Evolutionary conservation across 371 early-diverging fungal genomes (phyloP).

Genomic region (Neoconidiobolus thromboides): DNA sequence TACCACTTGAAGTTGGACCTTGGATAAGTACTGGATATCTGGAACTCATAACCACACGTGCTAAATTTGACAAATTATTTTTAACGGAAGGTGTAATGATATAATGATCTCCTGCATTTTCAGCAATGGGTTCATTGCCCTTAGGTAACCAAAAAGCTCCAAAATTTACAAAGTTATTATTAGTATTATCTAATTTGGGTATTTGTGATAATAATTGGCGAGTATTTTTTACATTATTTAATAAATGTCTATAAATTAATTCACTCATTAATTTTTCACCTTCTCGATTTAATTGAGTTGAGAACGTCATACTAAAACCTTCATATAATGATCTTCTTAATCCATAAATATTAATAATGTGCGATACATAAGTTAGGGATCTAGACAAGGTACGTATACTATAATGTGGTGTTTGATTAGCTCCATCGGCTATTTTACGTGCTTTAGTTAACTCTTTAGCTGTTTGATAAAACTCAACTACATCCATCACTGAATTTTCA

Average conservation of each 20-base stretch:
- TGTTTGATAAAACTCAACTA: constrained; percentile 69
- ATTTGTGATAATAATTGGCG: constrained; percentile 33
- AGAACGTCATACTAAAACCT: constrained; percentile 87
- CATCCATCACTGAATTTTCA: constrained; percentile 38
- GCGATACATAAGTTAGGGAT: constrained; percentile 63
- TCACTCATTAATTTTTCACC: constrained; percentile 35
- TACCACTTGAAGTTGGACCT: constrained; percentile 99
- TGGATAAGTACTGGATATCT: constrained; percentile 97
- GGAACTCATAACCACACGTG: constrained; percentile 79
- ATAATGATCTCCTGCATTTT: constrained; percentile 35
- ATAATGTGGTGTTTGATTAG: constrained; percentile 77
- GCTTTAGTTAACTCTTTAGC: constrained; percentile 50
- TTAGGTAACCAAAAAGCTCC: constrained; percentile 72
- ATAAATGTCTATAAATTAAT: constrained; percentile 37
- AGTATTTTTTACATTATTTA: constrained; percentile 42
- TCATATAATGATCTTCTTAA: constrained; percentile 71
- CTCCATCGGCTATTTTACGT: constrained; percentile 74
- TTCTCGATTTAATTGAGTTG: constrained; percentile 69
- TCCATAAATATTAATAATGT: constrained; percentile 52
- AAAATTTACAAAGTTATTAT: constrained; percentile 40
- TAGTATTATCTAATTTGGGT: constrained; percentile 27
- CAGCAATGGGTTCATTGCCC: constrained; percentile 31
- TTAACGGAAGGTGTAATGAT: constrained; percentile 81
- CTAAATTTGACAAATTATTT: constrained; percentile 65
- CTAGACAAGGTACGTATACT: constrained; percentile 89